These are phyloP conservation scores for Chlorophyllum brunneum DNA, from an alignment of 768 basidiomycete genomes.

Conservation along the genomic window DNA sequence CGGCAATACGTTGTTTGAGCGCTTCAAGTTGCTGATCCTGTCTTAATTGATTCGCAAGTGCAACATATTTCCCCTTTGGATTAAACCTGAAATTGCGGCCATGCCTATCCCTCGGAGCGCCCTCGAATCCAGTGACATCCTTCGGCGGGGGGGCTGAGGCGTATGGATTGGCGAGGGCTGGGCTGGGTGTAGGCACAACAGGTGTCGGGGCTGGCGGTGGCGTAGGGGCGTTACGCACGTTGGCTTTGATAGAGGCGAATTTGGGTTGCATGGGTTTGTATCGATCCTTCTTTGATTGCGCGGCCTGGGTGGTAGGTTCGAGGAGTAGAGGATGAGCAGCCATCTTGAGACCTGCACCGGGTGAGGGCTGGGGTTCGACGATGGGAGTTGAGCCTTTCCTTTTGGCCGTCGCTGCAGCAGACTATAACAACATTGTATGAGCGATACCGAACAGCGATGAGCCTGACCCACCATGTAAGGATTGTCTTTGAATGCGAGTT, in stretches of 20 bases:
- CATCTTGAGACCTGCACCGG: constrained; percentile 82
- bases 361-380: constrained; percentile 59
- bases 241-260: constrained; percentile 93
- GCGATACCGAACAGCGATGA: background rate
- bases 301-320: constrained; percentile 54
- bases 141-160: constrained; percentile 47
- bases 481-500: constrained; percentile 72
- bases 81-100: constrained; percentile 82
- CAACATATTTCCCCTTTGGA: constrained; percentile 88
- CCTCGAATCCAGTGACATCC: constrained; percentile 63
- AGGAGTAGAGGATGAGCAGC: constrained; percentile 84
- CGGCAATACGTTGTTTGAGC: constrained; percentile 89
- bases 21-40: constrained; percentile 83
- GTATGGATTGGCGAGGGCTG: constrained; percentile 68
- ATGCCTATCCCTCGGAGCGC: constrained; percentile 65
- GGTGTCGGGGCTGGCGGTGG: constrained; percentile 36
- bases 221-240: constrained; percentile 71
- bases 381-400: constrained; percentile 41
- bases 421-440: constrained; percentile 27
- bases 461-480: constrained; percentile 74
- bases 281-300: constrained; percentile 81
- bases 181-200: constrained; percentile 22
- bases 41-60: constrained; percentile 65
- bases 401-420: constrained; percentile 51
- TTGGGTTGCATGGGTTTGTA: constrained; percentile 99